phyloP scores from a whole-genome alignment of 768 basidiomycete genomes.

The Tulasnella sp. region DNA sequence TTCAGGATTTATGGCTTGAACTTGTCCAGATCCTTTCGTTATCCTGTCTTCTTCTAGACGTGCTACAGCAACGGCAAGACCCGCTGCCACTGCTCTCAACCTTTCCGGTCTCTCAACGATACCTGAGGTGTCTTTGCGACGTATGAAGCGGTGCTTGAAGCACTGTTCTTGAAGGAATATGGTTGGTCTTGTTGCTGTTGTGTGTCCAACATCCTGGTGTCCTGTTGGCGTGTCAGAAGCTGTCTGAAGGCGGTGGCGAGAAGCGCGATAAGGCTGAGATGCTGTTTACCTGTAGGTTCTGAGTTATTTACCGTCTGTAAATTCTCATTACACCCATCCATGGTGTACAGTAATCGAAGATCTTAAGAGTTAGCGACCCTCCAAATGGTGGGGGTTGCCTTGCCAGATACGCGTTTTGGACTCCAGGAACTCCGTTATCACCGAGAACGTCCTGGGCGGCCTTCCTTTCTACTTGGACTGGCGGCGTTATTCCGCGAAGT shows the following conservation, averaged over 20 bases:
- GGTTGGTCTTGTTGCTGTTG: too few relatives aligned
- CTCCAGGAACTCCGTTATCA: too few relatives aligned
- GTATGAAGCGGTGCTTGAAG: constrained; percentile 64
- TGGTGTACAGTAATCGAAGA: too few relatives aligned
- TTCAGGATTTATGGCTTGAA: not conserved
- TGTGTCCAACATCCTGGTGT: not conserved
- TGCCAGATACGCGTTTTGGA: too few relatives aligned
- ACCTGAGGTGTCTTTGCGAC: constrained; percentile 57
- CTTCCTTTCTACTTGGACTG: too few relatives aligned
- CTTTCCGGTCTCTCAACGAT: constrained; percentile 91
- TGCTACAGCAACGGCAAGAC: constrained; percentile 69
- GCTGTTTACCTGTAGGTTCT: too few relatives aligned
- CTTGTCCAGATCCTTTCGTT: too few relatives aligned
- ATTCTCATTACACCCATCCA: too few relatives aligned
- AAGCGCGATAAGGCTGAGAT: not conserved
- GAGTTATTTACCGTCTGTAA: too few relatives aligned
- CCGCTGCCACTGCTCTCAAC: constrained; percentile 70
- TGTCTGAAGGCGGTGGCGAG: not conserved
- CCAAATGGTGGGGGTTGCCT: too few relatives aligned
- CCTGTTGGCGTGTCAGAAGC: not conserved
- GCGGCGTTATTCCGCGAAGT: not conserved
- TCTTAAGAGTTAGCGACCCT: too few relatives aligned
- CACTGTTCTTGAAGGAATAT: constrained; percentile 61
- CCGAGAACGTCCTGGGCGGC: too few relatives aligned
- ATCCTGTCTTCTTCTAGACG: constrained; percentile 42